These are phyloP conservation scores for Silene noctiflora DNA, from an alignment of 179 eudicot species.

Conservation along the genomic window DNA sequence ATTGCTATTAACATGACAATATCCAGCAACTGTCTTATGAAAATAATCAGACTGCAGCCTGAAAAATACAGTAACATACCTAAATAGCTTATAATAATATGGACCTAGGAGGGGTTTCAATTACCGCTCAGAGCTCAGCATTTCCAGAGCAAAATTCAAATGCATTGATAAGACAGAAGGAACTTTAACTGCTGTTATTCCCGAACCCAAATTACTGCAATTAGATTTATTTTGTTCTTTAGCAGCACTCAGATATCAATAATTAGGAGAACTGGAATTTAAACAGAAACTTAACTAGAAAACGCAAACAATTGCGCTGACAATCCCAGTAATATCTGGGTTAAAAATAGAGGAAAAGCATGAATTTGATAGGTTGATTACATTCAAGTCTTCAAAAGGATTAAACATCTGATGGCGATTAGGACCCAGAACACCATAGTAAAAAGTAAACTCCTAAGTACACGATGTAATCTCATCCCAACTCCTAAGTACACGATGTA, in stretches of 20 bases:
- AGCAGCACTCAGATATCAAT: slow-evolving; percentile 42
- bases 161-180: slow-evolving; percentile 64
- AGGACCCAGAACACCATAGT: no score
- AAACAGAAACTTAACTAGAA: no score
- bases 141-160: slow-evolving; percentile 59
- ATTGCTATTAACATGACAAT: background rate
- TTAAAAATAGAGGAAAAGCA: no score
- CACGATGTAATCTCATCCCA: no score
- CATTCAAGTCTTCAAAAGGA: no score
- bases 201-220: slow-evolving; percentile 35
- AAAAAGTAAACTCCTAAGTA: no score
- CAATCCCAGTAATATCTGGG: no score
- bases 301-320: no score
- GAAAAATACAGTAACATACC: background rate
- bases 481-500: no score
- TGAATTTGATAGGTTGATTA: no score
- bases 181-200: slow-evolving; percentile 51
- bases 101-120: slow-evolving; percentile 20
- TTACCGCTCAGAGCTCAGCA: slow-evolving; percentile 66
- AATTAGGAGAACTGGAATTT: no score
- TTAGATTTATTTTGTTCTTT: slow-evolving; percentile 29
- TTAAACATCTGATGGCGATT: no score
- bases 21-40: background rate
- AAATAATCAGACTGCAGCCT: background rate
- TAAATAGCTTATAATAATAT: background rate